phyloP scores from a whole-genome alignment of 73 alveolate genomes.

The Stentor roeselii region DNA sequence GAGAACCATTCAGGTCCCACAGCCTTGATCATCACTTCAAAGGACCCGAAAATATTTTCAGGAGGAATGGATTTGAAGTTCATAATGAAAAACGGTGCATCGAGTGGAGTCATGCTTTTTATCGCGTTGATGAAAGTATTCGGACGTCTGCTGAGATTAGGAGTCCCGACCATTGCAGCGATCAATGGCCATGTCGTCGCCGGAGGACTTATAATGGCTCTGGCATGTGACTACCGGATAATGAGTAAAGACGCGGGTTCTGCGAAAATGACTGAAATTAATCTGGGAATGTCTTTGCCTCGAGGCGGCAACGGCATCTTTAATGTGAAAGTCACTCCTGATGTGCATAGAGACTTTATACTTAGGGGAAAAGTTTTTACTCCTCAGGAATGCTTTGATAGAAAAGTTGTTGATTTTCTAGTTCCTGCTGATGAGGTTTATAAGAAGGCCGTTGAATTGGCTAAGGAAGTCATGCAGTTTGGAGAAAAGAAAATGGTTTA shows the following conservation, averaged over 20 bases:
- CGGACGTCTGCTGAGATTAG: constrained; percentile 42
- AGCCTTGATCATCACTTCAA: constrained; percentile 38
- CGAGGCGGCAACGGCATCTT: background rate
- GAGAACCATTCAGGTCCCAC: constrained; percentile 45
- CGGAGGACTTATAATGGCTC: constrained; percentile 56
- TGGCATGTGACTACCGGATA: constrained; percentile 49
- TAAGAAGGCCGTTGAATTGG: background rate
- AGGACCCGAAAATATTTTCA: constrained; percentile 33
- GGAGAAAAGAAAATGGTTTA: constrained; percentile 21
- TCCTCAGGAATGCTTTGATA: constrained; percentile 1
- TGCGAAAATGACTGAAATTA: constrained; percentile 45
- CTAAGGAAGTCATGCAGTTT: background rate
- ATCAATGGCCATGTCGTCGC: constrained; percentile 65
- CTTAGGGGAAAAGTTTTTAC: background rate
- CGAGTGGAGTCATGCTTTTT: background rate
- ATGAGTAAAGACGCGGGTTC: constrained; percentile 54
- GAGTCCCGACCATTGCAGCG: constrained; percentile 52
- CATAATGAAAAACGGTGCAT: background rate
- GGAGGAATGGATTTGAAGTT: constrained; percentile 42
- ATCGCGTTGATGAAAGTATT: constrained; percentile 6
- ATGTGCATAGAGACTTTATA: constrained; percentile 6
- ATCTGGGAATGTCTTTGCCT: constrained; percentile 44
- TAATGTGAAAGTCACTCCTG: background rate
- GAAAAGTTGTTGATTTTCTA: background rate
- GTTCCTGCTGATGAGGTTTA: background rate